Percentiles rank a stretch among this genome's conserved stretches.
Evolutionary conservation across 305 asterid genomes (phyloP).

Genomic region (Solanum hybrid): DNA sequence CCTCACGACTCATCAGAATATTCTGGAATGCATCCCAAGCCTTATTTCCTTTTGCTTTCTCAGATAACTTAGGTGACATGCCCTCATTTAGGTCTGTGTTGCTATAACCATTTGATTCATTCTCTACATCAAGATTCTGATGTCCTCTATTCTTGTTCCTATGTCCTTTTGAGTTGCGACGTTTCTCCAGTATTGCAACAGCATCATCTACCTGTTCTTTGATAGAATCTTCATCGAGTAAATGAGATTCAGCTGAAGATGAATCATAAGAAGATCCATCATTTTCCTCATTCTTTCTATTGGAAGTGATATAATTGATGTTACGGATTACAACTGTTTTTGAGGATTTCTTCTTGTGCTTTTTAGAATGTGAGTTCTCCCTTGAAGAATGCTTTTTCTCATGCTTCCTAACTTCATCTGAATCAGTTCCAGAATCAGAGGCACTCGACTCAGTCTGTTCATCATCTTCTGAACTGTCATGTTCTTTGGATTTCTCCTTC

Average conservation of each 20-base stretch:
- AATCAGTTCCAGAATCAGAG: conserved; percentile 34
- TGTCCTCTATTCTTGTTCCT: conserved; percentile 22
- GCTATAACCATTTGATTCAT: conserved; percentile 21
- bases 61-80: conserved; percentile 17
- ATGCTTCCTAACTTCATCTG: conserved; percentile 32
- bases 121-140: conserved; percentile 16
- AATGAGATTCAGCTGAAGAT: conserved; percentile 25
- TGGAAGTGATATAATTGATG: conserved; percentile 72
- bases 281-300: conserved; percentile 45
- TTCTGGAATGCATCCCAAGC: conserved; percentile 72
- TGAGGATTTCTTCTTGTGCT: conserved; percentile 54
- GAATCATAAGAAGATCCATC: conserved; percentile 38
- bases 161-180: conserved; percentile 20
- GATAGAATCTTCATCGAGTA: conserved; percentile 47
- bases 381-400: conserved; percentile 36
- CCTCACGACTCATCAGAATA: conserved; percentile 53
- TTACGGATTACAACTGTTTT: conserved; percentile 81
- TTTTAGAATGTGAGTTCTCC: conserved; percentile 30
- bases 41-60: conserved; percentile 26
- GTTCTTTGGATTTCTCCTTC: conserved; percentile 39
- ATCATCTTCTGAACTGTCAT: conserved; percentile 47
- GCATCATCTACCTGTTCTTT: conserved; percentile 57
- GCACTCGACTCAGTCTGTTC: conserved; percentile 41
- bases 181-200: conserved; percentile 45
- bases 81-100: conserved; percentile 19